A percentile compares a stretch with the other conserved stretches of the same genome.
These are phyloP conservation scores for Fusarium sarcochroum DNA, from an alignment of 2,329 filamentous ascomycete species.

Conservation along the genomic window DNA sequence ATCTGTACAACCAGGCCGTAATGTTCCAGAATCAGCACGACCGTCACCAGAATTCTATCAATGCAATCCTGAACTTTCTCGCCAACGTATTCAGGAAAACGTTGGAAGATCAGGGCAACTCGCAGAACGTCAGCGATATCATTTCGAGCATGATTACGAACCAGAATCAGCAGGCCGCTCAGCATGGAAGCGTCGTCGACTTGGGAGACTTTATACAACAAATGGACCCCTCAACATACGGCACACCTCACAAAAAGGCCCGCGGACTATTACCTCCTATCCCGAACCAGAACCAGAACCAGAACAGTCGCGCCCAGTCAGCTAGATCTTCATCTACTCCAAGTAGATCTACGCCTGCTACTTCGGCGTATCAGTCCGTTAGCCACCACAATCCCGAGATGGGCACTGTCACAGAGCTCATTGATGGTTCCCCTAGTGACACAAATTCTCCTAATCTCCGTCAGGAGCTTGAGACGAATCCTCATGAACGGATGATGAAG, in stretches of 20 bases:
- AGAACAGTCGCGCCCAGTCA: conserved; percentile 48
- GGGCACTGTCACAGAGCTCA: conserved; percentile 72
- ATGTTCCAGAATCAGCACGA: conserved; percentile 93
- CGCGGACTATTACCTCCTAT: conserved; percentile 70
- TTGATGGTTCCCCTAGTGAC: conserved; percentile 66
- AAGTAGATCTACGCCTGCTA: conserved; percentile 28
- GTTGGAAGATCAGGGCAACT: conserved; percentile 83
- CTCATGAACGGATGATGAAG: conserved; percentile 74
- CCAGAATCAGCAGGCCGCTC: conserved; percentile 61
- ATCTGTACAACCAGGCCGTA: conserved; percentile 88
- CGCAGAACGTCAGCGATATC: conserved; percentile 85
- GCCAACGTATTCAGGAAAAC: conserved; percentile 97
- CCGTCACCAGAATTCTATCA: conserved; percentile 98
- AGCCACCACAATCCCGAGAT: conserved; percentile 59
- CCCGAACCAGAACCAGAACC: conserved; percentile 58
- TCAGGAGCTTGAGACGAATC: conserved; percentile 69
- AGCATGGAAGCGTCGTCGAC: conserved; percentile 72
- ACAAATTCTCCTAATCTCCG: conserved; percentile 64
- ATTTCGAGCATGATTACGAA: conserved; percentile 81
- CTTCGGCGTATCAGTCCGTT: conserved; percentile 44
- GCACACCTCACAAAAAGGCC: conserved; percentile 63
- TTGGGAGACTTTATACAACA: conserved; percentile 71
- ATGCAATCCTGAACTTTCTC: conserved; percentile 96
- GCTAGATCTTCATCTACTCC: conserved; percentile 42
- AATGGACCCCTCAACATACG: conserved; percentile 56